Evolutionary conservation across 345 rosid species (phyloP).

Genomic region (Euclidium syriacum): DNA sequence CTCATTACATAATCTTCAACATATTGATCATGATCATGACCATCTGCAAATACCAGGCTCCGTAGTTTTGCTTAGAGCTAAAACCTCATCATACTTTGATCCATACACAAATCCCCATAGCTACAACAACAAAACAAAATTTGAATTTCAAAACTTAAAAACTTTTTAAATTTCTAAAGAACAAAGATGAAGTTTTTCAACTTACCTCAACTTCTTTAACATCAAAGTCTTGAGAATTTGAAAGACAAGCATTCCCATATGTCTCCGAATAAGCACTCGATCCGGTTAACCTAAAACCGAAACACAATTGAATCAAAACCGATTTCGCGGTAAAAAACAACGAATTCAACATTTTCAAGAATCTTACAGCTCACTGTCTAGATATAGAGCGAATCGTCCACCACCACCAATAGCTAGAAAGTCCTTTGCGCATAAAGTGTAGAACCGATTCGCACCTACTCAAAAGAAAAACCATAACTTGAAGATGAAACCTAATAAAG

Average conservation of each 20-base stretch:
- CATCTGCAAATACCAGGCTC: slow-evolving; percentile 82
- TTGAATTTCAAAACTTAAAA: not conserved
- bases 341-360: too few species aligned
- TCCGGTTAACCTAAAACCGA: slow-evolving; percentile 62
- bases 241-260: slow-evolving; percentile 86
- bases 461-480: slow-evolving; percentile 12
- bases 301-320: not conserved
- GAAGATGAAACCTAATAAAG: too few species aligned
- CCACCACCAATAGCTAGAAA: slow-evolving; percentile 93
- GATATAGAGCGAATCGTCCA: slow-evolving; percentile 85
- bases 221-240: slow-evolving; percentile 75
- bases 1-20: not conserved
- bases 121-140: slow-evolving; percentile 33
- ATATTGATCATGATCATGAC: slow-evolving; percentile 35
- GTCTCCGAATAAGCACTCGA: slow-evolving; percentile 94
- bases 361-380: slow-evolving; percentile 86
- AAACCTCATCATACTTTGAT: slow-evolving; percentile 80
- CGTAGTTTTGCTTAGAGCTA: slow-evolving; percentile 55
- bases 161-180: not conserved
- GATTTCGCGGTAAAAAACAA: too few species aligned
- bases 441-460: slow-evolving; percentile 90
- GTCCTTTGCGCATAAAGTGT: slow-evolving; percentile 75
- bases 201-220: slow-evolving; percentile 91
- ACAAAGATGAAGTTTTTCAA: slow-evolving; percentile 7
- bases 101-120: slow-evolving; percentile 90